Percentiles rank a stretch among this genome's conserved stretches.
Conservation (phyloP, 108 stramenopile genomes). For the Stephanodiscus triporus region DNA sequence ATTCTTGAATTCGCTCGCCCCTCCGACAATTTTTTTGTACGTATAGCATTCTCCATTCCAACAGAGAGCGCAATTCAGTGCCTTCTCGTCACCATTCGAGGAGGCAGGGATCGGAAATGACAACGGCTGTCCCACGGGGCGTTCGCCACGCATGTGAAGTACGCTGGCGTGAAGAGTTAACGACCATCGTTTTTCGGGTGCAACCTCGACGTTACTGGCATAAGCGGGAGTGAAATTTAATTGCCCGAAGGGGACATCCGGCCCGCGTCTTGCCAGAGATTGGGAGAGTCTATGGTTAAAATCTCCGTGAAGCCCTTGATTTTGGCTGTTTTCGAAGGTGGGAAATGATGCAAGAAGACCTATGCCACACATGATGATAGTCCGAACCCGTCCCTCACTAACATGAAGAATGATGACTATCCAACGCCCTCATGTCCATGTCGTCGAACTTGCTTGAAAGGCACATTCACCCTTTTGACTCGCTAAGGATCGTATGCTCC, state of each 20-base stretch:
- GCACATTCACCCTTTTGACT: too few relatives aligned
- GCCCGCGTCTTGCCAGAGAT: conserved; percentile 39
- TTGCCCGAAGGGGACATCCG: conserved; percentile 32
- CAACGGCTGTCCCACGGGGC: conserved; percentile 54
- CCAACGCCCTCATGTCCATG: too few relatives aligned
- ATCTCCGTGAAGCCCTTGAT: background rate
- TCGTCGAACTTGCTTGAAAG: too few relatives aligned
- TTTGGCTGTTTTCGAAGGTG: conserved; percentile 1
- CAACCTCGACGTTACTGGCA: background rate
- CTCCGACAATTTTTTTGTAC: conserved; percentile 2
- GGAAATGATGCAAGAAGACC: conserved; percentile 31
- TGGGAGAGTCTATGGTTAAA: conserved; percentile 27
- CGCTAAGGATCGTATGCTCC: too few relatives aligned
- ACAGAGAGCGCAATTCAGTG: conserved; percentile 47
- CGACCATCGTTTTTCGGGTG: conserved; percentile 12
- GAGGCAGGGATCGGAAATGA: conserved; percentile 24
- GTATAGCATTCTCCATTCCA: conserved; percentile 91
- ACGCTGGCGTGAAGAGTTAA: conserved; percentile 64
- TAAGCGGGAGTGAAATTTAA: conserved; percentile 9
- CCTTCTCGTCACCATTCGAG: background rate
- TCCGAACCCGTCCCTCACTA: too few relatives aligned
- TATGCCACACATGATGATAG: conserved; percentile 29
- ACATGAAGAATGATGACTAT: background rate
- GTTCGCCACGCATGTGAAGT: conserved; percentile 65
- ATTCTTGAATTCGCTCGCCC: conserved; percentile 14